Evolutionary conservation across 495 filamentous ascomycete species (phyloP).

Genomic region (Xylona heveae): DNA sequence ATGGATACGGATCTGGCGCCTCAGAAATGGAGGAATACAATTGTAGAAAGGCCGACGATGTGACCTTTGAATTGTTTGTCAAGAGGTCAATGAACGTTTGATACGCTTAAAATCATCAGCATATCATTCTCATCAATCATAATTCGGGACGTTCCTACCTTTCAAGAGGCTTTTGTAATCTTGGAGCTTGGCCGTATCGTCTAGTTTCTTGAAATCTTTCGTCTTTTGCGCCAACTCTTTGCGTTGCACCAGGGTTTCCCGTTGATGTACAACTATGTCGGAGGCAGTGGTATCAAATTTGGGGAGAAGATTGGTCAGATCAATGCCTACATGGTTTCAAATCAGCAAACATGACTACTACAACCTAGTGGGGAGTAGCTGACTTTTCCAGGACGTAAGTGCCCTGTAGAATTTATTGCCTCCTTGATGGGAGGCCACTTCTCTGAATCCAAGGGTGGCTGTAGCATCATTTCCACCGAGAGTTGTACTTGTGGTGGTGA

Average conservation of each 20-base stretch:
- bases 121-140: background rate
- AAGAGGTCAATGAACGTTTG: conserved; percentile 92
- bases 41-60: conserved; percentile 77
- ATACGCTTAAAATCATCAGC: conserved; percentile 40
- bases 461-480: conserved; percentile 2
- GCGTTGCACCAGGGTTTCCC: conserved; percentile 77
- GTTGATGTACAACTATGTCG: conserved; percentile 79
- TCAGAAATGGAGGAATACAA: conserved; percentile 86
- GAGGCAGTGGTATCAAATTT: conserved; percentile 79
- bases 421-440: conserved; percentile 16
- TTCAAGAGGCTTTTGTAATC: conserved; percentile 85
- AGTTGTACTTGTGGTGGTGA: too few relatives aligned
- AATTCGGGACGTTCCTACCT: conserved; percentile 28
- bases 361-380: conserved; percentile 5
- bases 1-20: conserved; percentile 86
- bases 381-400: conserved; percentile 94
- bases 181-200: conserved; percentile 66
- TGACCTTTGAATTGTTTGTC: conserved; percentile 81
- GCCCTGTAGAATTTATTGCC: conserved; percentile 89
- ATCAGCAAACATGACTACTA: conserved; percentile 1
- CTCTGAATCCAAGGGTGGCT: conserved; percentile 8
- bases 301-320: conserved; percentile 66
- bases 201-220: conserved; percentile 90
- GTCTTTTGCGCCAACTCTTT: conserved; percentile 98
- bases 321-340: conserved; percentile 51